These are phyloP conservation scores for Hypomyces rosellus DNA, from an alignment of 2,329 filamentous ascomycete species.

Conservation along the genomic window DNA sequence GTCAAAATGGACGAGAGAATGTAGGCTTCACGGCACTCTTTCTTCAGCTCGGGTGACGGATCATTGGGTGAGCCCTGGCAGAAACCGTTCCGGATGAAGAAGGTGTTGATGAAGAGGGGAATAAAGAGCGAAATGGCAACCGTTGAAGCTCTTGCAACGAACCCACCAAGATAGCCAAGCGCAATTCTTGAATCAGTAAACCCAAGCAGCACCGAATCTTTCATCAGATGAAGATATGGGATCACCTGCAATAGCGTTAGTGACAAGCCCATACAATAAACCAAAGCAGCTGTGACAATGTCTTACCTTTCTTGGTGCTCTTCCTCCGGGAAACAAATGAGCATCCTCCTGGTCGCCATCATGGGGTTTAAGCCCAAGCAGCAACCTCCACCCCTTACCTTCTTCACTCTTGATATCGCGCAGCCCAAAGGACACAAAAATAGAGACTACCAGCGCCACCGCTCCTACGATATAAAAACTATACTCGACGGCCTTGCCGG, in stretches of 20 bases:
- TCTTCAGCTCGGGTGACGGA: constrained; percentile 68
- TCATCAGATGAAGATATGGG: constrained; percentile 55
- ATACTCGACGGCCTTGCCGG: constrained; percentile 67
- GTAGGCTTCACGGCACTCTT: constrained; percentile 80
- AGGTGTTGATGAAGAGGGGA: constrained; percentile 86
- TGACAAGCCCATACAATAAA: not conserved
- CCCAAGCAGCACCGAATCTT: constrained; percentile 61
- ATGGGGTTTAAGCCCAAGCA: constrained; percentile 38
- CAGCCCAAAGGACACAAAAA: constrained; percentile 74
- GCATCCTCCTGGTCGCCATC: constrained; percentile 12
- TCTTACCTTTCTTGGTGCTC: constrained; percentile 22
- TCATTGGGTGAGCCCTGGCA: constrained; percentile 64
- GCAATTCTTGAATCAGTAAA: constrained; percentile 72
- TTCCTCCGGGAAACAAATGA: not conserved
- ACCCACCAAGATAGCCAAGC: constrained; percentile 86
- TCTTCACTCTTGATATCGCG: constrained; percentile 65
- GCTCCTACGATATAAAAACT: constrained; percentile 82
- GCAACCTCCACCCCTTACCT: constrained; percentile 61
- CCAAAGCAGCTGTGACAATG: not conserved
- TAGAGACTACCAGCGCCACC: constrained; percentile 64
- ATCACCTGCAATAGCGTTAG: constrained; percentile 30
- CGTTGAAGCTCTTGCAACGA: constrained; percentile 88
- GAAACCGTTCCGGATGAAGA: constrained; percentile 74
- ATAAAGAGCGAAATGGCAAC: constrained; percentile 95
- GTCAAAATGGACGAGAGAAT: constrained; percentile 81